Percentiles rank a stretch among this genome's conserved stretches.
phyloP scores from a whole-genome alignment of 2,329 filamentous ascomycete genomes.

The Fusarium proliferatum region DNA sequence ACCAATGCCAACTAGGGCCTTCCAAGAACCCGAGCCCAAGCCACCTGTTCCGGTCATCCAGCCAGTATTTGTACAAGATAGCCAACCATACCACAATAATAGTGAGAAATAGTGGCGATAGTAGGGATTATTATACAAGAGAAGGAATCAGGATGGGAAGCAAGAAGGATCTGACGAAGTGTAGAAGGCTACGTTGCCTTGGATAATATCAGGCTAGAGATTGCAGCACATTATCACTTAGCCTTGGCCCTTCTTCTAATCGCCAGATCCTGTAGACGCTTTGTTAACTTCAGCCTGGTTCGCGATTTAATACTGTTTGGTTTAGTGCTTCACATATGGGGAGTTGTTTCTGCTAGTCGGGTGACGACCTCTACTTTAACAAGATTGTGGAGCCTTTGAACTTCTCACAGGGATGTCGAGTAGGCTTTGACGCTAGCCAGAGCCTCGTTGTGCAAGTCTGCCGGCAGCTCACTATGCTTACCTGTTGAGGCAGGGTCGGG shows the following conservation, averaged over 20 bases:
- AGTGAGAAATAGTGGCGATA: rapidly evolving
- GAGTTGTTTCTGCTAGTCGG: too few species aligned
- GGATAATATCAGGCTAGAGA: rapidly evolving
- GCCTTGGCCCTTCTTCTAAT: not conserved
- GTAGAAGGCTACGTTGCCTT: rapidly evolving
- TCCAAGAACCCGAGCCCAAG: not conserved
- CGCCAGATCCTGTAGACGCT: not conserved
- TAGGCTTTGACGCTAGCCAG: too few species aligned
- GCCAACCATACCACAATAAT: not conserved
- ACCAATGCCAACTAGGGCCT: rapidly evolving
- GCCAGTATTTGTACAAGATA: not conserved
- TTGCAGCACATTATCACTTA: rapidly evolving
- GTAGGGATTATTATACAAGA: not conserved
- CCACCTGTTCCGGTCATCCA: not conserved
- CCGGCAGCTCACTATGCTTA: too few species aligned
- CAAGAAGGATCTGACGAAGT: rapidly evolving
- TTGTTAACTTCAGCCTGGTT: too few species aligned
- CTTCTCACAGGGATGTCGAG: too few species aligned
- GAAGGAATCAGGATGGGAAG: not conserved
- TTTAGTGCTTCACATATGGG: too few species aligned
- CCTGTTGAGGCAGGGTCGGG: too few species aligned
- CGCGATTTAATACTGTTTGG: too few species aligned
- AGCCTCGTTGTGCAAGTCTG: too few species aligned
- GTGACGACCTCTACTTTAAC: too few species aligned
- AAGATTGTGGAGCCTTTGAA: too few species aligned